These are phyloP conservation scores for Saccharomycopsis guyanensis DNA, from an alignment of 805 yeast genomes.

Conservation along the genomic window DNA sequence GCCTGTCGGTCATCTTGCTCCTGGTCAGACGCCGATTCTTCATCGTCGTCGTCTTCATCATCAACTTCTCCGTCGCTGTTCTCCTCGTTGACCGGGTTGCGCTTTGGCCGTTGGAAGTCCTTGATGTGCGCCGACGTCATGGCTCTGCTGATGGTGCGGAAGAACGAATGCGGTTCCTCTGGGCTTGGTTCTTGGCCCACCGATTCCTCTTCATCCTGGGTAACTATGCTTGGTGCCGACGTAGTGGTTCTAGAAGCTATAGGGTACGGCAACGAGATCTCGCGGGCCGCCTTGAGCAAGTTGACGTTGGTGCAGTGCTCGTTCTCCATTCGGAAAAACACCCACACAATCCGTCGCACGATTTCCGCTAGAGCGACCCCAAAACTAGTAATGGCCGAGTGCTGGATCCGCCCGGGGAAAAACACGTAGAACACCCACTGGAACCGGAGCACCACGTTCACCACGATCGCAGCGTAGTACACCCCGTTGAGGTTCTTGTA, in stretches of 20 bases:
- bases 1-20: too few relatives aligned
- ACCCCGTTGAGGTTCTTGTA: constrained; percentile 44
- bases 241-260: constrained; percentile 22
- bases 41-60: constrained; percentile 23
- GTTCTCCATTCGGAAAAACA: constrained; percentile 88
- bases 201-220: constrained; percentile 22
- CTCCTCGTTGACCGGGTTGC: constrained; percentile 22
- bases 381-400: constrained; percentile 82
- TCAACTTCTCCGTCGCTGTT: constrained; percentile 28
- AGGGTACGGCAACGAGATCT: constrained; percentile 76
- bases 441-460: constrained; percentile 70
- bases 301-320: constrained; percentile 91
- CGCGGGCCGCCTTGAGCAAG: constrained; percentile 80
- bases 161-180: constrained; percentile 22
- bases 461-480: constrained; percentile 68
- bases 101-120: constrained; percentile 65
- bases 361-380: constrained; percentile 77
- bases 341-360: constrained; percentile 80
- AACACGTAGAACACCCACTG: constrained; percentile 90
- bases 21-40: constrained; percentile 13
- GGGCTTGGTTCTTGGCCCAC: constrained; percentile 21
- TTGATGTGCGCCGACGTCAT: constrained; percentile 73
- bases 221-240: not conserved
- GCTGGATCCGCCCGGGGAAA: constrained; percentile 70
- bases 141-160: constrained; percentile 42